phyloP scores from a whole-genome alignment of 805 yeast genomes.

The Cyberlindnera xylosilytica region DNA sequence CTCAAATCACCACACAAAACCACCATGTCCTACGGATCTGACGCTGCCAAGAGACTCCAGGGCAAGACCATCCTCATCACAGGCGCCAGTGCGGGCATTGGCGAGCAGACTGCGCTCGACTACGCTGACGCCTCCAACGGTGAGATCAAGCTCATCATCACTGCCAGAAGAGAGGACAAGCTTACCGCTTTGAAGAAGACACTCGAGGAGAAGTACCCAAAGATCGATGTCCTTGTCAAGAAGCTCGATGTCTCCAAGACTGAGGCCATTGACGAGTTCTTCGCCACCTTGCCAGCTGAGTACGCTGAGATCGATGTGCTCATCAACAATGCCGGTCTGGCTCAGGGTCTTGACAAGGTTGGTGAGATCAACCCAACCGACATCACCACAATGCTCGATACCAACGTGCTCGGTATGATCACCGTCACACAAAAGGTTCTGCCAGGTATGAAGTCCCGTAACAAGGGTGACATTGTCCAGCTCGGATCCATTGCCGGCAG shows the following conservation, averaged over 20 bases:
- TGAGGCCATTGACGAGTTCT: constrained; percentile 48
- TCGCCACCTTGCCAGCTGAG: constrained; percentile 50
- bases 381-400: constrained; percentile 73
- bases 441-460: constrained; percentile 65
- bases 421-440: constrained; percentile 77
- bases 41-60: constrained; percentile 76
- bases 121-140: constrained; percentile 80
- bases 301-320: constrained; percentile 62
- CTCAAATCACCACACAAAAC: neutral
- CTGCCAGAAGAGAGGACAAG: constrained; percentile 74
- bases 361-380: constrained; percentile 68
- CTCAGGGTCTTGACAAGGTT: constrained; percentile 74
- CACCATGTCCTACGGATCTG: constrained; percentile 62
- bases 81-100: constrained; percentile 96
- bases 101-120: constrained; percentile 86
- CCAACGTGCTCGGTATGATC: constrained; percentile 86
- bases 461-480: constrained; percentile 70
- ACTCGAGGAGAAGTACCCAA: constrained; percentile 44
- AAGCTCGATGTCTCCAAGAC: constrained; percentile 57
- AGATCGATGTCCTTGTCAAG: constrained; percentile 42
- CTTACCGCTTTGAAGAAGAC: constrained; percentile 47
- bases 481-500: constrained; percentile 81
- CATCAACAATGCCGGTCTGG: constrained; percentile 75
- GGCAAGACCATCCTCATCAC: constrained; percentile 81
- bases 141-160: constrained; percentile 60